These are phyloP conservation scores for Byssothecium circinans DNA, from an alignment of 2,329 filamentous ascomycete species.

Conservation along the genomic window DNA sequence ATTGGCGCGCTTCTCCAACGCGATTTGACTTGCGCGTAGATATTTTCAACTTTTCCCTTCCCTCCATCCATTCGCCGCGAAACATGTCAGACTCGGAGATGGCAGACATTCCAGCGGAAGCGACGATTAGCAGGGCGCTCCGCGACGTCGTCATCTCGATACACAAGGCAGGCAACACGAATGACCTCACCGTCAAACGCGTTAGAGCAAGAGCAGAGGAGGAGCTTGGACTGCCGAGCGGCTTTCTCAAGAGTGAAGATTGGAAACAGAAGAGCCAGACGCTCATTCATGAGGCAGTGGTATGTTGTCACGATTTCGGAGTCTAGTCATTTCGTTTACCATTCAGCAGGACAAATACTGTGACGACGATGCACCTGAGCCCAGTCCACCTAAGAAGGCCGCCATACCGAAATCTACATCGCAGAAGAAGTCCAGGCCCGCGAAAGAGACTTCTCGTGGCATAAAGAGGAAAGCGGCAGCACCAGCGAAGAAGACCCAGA, in stretches of 20 bases:
- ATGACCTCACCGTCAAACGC: conserved; percentile 60
- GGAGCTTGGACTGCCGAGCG: conserved; percentile 53
- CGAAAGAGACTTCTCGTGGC: conserved; percentile 17
- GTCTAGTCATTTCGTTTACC: conserved; percentile 6
- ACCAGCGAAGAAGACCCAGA: conserved; percentile 33
- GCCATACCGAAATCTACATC: conserved; percentile 22
- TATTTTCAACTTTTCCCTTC: too few species aligned
- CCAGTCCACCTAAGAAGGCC: conserved; percentile 22
- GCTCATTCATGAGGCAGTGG: conserved; percentile 32
- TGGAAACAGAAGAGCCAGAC: conserved; percentile 59
- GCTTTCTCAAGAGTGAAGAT: conserved; percentile 56
- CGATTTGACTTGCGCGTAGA: neutral
- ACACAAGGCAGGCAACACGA: conserved; percentile 46
- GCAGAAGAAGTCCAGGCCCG: conserved; percentile 24
- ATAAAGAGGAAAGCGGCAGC: conserved; percentile 36
- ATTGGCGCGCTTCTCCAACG: neutral
- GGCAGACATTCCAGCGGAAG: conserved; percentile 36
- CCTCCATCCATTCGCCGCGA: conserved; percentile 10
- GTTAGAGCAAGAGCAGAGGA: conserved; percentile 58
- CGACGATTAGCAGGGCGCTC: conserved; percentile 44
- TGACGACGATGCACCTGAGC: conserved; percentile 17
- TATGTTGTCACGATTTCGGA: conserved; percentile 13
- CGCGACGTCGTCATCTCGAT: conserved; percentile 45
- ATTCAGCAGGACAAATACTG: conserved; percentile 30
- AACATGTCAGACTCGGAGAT: conserved; percentile 38